Evolutionary conservation across 1,139 yeast genomes (phyloP).

Genomic region (Taphrina deformans): DNA sequence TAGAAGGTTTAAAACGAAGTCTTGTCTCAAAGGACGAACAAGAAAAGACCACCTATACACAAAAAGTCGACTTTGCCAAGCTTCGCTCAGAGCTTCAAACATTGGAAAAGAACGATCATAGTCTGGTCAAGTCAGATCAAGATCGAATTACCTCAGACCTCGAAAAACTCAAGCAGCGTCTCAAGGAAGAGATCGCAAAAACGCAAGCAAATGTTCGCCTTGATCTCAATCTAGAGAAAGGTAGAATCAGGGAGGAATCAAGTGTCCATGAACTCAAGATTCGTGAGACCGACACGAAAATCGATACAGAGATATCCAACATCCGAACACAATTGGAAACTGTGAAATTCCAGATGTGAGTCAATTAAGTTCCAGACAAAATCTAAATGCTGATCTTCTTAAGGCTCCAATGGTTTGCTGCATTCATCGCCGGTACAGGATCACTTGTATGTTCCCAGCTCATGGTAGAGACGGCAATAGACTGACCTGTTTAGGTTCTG

Average conservation of each 20-base stretch:
- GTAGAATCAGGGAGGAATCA: slow-evolving; percentile 89
- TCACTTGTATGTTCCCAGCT: neutral
- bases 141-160: slow-evolving; percentile 81
- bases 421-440: slow-evolving; percentile 28
- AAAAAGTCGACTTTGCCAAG: slow-evolving; percentile 93
- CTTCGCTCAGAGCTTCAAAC: slow-evolving; percentile 86
- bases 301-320: slow-evolving; percentile 91
- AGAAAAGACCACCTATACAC: slow-evolving; percentile 76
- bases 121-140: slow-evolving; percentile 78
- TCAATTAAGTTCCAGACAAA: neutral
- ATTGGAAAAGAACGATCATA: slow-evolving; percentile 82
- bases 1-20: slow-evolving; percentile 22
- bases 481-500: slow-evolving; percentile 3
- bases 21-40: slow-evolving; percentile 35
- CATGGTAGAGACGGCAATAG: neutral
- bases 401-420: slow-evolving; percentile 31
- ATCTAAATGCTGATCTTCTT: neutral
- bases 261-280: slow-evolving; percentile 89
- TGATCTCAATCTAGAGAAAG: slow-evolving; percentile 89
- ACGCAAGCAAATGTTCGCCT: slow-evolving; percentile 86
- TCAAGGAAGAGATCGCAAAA: slow-evolving; percentile 89
- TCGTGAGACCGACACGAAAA: slow-evolving; percentile 90
- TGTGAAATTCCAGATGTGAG: slow-evolving; percentile 27
- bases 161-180: slow-evolving; percentile 77
- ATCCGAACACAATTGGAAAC: slow-evolving; percentile 69